Evolutionary conservation across 768 basidiomycete genomes (phyloP).

Genomic region (Flagelloscypha sp.): DNA sequence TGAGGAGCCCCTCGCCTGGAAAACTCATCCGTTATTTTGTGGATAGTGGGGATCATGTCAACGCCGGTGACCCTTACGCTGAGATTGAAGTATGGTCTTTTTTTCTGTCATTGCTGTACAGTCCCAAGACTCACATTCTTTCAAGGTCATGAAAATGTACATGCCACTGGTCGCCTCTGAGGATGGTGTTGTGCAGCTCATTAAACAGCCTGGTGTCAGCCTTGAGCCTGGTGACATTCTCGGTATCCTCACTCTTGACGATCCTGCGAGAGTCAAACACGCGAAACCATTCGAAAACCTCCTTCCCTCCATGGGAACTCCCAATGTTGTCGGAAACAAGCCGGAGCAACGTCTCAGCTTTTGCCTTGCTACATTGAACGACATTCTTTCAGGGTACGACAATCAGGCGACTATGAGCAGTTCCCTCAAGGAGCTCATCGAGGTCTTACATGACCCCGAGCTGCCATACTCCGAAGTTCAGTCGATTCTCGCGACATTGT

Average conservation of each 20-base stretch:
- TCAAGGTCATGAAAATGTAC: slow-evolving; percentile 97
- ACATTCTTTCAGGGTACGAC: slow-evolving; percentile 95
- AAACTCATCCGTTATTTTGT: slow-evolving; percentile 93
- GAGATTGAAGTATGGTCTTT: slow-evolving; percentile 77
- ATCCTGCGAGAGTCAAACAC: slow-evolving; percentile 93
- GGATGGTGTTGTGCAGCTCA: slow-evolving; percentile 88
- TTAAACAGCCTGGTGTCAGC: slow-evolving; percentile 97
- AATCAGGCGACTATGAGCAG: slow-evolving; percentile 86
- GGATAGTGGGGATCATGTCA: slow-evolving; percentile 95
- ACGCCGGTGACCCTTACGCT: slow-evolving; percentile 93
- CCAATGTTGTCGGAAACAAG: slow-evolving; percentile 81
- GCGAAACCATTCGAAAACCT: slow-evolving; percentile 97
- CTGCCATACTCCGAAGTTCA: slow-evolving; percentile 83
- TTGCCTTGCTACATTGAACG: slow-evolving; percentile 69
- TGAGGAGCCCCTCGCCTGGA: slow-evolving; percentile 92
- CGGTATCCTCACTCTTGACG: slow-evolving; percentile 93
- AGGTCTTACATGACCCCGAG: slow-evolving; percentile 74
- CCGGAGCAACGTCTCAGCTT: slow-evolving; percentile 78
- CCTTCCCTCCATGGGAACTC: slow-evolving; percentile 79
- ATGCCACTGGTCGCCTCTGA: slow-evolving; percentile 95
- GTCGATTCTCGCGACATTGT: slow-evolving; percentile 78
- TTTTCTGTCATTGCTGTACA: slow-evolving; percentile 7
- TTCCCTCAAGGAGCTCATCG: slow-evolving; percentile 80
- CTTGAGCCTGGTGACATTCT: slow-evolving; percentile 96
- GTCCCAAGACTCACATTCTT: not conserved